Evolutionary conservation across 2,329 filamentous ascomycete species (phyloP), one percentile per base, ranked within the genome.

Genomic region (Epichloe sp.): DNA sequence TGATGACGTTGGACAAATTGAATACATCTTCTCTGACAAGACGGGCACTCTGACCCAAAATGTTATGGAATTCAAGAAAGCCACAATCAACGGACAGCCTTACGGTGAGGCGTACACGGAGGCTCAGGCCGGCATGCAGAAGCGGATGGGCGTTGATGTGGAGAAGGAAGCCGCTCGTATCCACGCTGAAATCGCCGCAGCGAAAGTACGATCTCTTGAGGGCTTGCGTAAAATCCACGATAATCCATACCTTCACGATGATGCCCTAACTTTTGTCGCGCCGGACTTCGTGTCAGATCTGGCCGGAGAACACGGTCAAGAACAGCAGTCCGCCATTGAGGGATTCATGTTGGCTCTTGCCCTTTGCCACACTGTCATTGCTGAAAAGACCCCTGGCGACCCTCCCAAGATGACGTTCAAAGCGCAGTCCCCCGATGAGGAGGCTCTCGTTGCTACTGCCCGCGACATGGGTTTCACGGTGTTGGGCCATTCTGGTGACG

Each of bases 41-140:
- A 97, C 91, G 0, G 91, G 91, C 26, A 97, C 91, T 1, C 72
- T 97, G 58, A 97, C 91, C 5, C 94, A 93, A 70, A 97, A 97
- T 63, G 85, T 90, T 74, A 97, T 98, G 93, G 94, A 98, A 66
- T 98, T 97, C 79, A 98, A 97, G 68, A 98, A 98, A 68, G 89
- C 86, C 51, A 95, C 90, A 0, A 84, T 98, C 68, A 97, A 97
- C 61, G 91, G 91, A n/a, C 80, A 93, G 54, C 83, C 90, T 0
- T 98, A 98, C 59, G 93, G 94, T 55, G 93, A 98, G 70, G 93
- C 93, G 0, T 98, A 96, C 62, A 98, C 94, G 0, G 93, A 98
- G 68, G 93, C 93, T 0, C 88, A 95, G 67, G 87, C 91, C 48
- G 93, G 93, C 52, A 93, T 98, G 87, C 89, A 95, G 64, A 89